Conservation (phyloP, 2,329 filamentous ascomycete species). For the Cylindrodendrum hubeiense region DNA sequence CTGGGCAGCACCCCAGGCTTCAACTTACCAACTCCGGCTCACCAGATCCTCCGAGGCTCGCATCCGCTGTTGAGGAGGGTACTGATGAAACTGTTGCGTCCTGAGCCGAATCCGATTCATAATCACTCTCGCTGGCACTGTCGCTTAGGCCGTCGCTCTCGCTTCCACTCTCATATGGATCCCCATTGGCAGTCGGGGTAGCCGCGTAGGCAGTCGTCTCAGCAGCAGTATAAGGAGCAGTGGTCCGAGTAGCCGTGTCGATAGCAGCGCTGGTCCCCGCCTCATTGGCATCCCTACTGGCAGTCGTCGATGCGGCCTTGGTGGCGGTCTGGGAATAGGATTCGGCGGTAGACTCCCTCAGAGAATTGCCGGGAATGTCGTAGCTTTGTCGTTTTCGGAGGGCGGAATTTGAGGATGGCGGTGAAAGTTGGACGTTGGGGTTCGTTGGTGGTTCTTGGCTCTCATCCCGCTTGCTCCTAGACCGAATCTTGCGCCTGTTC, state of each 20-base stretch:
- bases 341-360: conserved; percentile 13
- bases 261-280: background rate
- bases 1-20: background rate
- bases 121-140: conserved; percentile 14
- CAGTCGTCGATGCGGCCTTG: background rate
- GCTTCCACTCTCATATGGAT: conserved; percentile 6
- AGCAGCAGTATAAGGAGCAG: background rate
- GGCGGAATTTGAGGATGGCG: background rate
- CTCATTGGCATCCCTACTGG: background rate
- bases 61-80: conserved; percentile 29
- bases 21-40: conserved; percentile 34
- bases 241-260: background rate
- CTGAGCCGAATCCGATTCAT: conserved; percentile 10
- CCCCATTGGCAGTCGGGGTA: background rate
- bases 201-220: background rate
- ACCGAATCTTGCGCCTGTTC: conserved; percentile 28
- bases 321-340: background rate
- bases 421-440: conserved; percentile 17
- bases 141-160: conserved; percentile 26
- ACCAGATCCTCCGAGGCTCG: conserved; percentile 19
- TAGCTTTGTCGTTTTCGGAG: conserved; percentile 4
- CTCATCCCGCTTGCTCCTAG: conserved; percentile 24
- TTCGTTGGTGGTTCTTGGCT: conserved; percentile 14
- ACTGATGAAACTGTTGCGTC: conserved; percentile 16
- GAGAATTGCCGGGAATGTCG: conserved; percentile 18